These are phyloP conservation scores for Pseudopediastrum boryanum DNA, from an alignment of 139 green algal genomes.

Conservation along the genomic window DNA sequence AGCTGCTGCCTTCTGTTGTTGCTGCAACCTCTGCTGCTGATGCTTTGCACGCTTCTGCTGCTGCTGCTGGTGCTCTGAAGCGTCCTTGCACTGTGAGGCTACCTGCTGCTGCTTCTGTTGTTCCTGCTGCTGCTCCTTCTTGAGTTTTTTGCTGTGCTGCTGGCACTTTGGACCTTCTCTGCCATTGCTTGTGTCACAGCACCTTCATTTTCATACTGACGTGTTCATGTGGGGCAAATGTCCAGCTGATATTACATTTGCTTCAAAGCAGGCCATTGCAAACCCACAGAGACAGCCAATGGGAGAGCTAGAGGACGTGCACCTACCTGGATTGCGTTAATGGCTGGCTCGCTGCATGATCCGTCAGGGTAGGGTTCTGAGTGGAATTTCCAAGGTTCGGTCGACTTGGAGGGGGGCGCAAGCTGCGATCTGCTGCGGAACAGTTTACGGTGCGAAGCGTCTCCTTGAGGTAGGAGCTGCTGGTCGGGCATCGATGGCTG, in stretches of 20 bases:
- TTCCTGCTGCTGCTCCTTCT: constrained; percentile 4
- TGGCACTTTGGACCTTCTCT: not conserved
- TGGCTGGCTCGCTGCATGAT: too few species aligned
- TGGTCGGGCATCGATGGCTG: too few species aligned
- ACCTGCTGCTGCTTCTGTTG: not conserved
- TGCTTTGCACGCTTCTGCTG: not conserved
- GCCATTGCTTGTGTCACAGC: not conserved
- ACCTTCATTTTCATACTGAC: not conserved
- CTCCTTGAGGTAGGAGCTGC: too few species aligned
- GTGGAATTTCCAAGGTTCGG: too few species aligned
- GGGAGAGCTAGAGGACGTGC: too few species aligned
- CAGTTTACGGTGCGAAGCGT: too few species aligned
- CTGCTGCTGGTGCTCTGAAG: constrained; percentile 4
- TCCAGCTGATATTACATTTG: not conserved
- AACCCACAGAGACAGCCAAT: too few species aligned
- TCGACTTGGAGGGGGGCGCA: too few species aligned
- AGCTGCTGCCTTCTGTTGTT: not conserved
- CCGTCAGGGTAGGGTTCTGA: too few species aligned
- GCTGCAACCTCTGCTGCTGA: not conserved
- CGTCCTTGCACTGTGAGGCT: not conserved
- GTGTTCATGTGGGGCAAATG: not conserved
- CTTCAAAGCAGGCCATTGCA: not conserved
- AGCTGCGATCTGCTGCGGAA: too few species aligned
- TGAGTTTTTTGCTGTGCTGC: not conserved
- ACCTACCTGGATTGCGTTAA: too few species aligned